A percentile compares a stretch with the other conserved stretches of the same genome.
phyloP scores from a whole-genome alignment of 768 basidiomycete genomes.

The Boletus rex-veris region DNA sequence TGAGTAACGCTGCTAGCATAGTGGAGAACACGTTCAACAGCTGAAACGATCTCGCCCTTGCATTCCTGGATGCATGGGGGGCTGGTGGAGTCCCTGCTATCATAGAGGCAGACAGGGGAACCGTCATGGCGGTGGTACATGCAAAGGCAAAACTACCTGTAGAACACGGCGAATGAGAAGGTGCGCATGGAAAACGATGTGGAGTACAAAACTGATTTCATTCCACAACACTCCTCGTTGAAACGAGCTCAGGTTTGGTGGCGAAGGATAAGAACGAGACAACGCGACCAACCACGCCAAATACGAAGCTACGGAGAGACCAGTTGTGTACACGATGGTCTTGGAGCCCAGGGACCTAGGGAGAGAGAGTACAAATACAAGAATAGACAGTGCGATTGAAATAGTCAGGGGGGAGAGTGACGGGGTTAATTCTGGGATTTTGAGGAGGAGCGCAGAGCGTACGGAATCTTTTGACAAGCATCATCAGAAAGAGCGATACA shows the following conservation, averaged over 20 bases:
- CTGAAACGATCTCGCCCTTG: conserved; percentile 54
- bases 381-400: conserved; percentile 40
- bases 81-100: conserved; percentile 33
- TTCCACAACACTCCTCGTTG: conserved; percentile 56
- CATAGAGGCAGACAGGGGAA: conserved; percentile 62
- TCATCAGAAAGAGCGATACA: conserved; percentile 8
- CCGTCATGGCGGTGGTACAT: conserved; percentile 61
- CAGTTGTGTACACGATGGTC: conserved; percentile 52
- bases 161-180: conserved; percentile 2
- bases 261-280: conserved; percentile 48
- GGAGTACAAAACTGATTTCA: conserved; percentile 51
- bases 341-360: conserved; percentile 54
- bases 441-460: conserved; percentile 46
- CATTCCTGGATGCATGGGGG: conserved; percentile 36
- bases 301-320: conserved; percentile 58
- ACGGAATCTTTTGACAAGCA: conserved; percentile 45
- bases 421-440: conserved; percentile 35
- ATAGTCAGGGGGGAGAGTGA: conserved; percentile 38
- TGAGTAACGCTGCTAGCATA: conserved; percentile 44
- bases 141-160: conserved; percentile 59
- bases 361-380: conserved; percentile 50
- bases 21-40: conserved; percentile 51
- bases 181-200: background rate
- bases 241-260: conserved; percentile 34
- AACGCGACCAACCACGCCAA: conserved; percentile 56